phyloP scores from a whole-genome alignment of 768 basidiomycete species.

The Dioszegia hungarica region DNA sequence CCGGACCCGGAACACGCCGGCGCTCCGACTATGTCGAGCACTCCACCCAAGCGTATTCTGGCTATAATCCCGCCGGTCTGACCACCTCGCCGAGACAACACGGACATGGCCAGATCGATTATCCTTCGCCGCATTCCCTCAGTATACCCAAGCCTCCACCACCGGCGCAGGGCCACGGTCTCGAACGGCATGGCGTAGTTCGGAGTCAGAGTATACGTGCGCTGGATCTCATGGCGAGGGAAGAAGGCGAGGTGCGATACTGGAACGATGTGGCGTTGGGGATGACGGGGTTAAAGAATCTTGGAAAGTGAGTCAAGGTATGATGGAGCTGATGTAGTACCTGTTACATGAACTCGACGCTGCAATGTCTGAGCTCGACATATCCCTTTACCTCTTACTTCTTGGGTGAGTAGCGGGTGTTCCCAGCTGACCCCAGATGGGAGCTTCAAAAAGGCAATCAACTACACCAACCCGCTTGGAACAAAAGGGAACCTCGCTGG shows the following conservation, averaged over 20 bases:
- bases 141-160: conserved; percentile 66
- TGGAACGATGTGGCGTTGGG: conserved; percentile 78
- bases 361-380: conserved; percentile 93
- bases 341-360: conserved; percentile 98
- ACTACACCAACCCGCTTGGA: conserved; percentile 77
- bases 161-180: conserved; percentile 61
- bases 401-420: conserved; percentile 56
- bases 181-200: conserved; percentile 59
- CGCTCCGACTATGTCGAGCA: conserved; percentile 76
- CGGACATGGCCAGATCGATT: conserved; percentile 57
- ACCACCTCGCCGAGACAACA: conserved; percentile 54
- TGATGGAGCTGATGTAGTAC: conserved; percentile 60
- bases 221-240: conserved; percentile 54
- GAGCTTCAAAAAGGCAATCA: conserved; percentile 55
- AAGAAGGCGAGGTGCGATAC: conserved; percentile 76
- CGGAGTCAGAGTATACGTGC: conserved; percentile 40
- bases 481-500: conserved; percentile 75
- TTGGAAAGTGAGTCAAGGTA: conserved; percentile 51
- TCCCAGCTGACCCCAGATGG: conserved; percentile 37
- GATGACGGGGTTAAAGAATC: conserved; percentile 82
- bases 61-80: conserved; percentile 51
- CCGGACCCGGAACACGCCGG: conserved; percentile 67
- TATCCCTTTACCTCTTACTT: conserved; percentile 91
- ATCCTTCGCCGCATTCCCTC: conserved; percentile 60
- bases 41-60: conserved; percentile 54